Evolutionary conservation across 1,284 basidiomycete genomes (phyloP), one percentile per base, ranked within the genome.

Genomic region (Cutaneotrichosporon cavernicola): DNA sequence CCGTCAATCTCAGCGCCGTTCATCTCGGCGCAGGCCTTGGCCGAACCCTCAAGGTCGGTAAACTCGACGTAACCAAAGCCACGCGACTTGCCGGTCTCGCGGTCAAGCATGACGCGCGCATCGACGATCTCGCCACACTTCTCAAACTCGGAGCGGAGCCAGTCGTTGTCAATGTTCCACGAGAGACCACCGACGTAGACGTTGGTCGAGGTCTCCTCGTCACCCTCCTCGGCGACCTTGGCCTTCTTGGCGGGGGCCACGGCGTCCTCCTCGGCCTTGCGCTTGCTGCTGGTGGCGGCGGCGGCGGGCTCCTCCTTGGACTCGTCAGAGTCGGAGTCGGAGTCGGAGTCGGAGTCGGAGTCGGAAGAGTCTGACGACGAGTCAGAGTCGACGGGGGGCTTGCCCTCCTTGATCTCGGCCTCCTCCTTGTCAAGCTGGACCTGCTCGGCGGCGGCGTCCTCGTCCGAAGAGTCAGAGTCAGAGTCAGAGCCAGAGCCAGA

Each of bases 31-130:
- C 55, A 56, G 30, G 95, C 93, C 73, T 90, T 90, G 80, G 89
- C 86, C 31, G 88, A 82, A 6, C 87, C 86, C 64, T 89, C 86
- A 63, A 82, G 77, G 59, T 79, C 79, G 66, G 80, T 79, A 80
- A 98, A 99, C 74, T 94, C 90, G 71, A 99, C 94, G 80, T 95
- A 97, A 65, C 92, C 96, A 80, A 98, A 97, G 47, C 93, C 94
- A 69, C 90, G 89, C 62, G 92, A 94, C 76, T 87, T 88, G 72
- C 92, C 90, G 32, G 89, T 87, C 70, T 90, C 88, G 69, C 93
- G 91, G 81, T 99, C 94, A 82, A 89, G 90, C 81, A 94, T 90
- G 67, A 99, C 94, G 36, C 87, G 89, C 16, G 92, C 93, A 43
- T 87, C 88, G 70, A 89, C 85, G 70, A 99, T 87, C 80, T 94